A percentile compares a stretch with the other conserved stretches of the same genome.
Evolutionary conservation across 2,329 filamentous ascomycete genomes (phyloP).

Genomic region (Xylaria sp.): DNA sequence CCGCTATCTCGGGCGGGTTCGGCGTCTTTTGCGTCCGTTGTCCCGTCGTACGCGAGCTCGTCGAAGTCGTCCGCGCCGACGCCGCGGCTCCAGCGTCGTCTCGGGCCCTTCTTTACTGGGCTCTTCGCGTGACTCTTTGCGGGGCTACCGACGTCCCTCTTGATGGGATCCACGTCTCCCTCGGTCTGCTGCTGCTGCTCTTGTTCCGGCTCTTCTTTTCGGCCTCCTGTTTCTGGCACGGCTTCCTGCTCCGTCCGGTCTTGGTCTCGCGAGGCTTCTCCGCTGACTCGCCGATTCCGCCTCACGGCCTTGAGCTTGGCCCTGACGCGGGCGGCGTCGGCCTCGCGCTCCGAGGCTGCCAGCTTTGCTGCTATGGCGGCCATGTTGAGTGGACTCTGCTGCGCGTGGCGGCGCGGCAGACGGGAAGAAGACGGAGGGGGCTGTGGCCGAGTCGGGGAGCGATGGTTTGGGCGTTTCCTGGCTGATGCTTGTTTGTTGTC

Average conservation of each 20-base stretch:
- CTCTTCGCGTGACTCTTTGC: not conserved
- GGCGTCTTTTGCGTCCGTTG: no score
- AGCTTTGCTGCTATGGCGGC: conserved; percentile 67
- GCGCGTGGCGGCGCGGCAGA: conserved; percentile 39
- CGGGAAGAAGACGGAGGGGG: conserved; percentile 28
- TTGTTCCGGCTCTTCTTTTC: not conserved
- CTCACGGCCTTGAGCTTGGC: conserved; percentile 65
- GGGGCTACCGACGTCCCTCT: conserved; percentile 27
- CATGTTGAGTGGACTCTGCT: conserved; percentile 65
- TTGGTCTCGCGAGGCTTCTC: not conserved
- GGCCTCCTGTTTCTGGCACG: not conserved
- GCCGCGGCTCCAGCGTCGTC: conserved; percentile 1
- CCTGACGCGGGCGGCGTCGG: conserved; percentile 66
- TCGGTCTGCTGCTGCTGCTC: conserved; percentile 13
- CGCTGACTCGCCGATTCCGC: conserved; percentile 37
- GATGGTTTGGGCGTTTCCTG: no score
- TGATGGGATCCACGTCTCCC: conserved; percentile 38
- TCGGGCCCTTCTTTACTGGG: conserved; percentile 7
- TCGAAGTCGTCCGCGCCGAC: not conserved
- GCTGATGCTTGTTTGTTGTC: conserved; percentile 5
- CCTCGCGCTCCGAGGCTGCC: conserved; percentile 67
- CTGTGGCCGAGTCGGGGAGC: conserved; percentile 10
- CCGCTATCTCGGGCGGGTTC: no score
- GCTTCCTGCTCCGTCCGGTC: not conserved
- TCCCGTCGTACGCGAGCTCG: conserved; percentile 4